Evolutionary conservation across 768 basidiomycete genomes (phyloP), one percentile per base, ranked within the genome.

Genomic region (Rhodotorula taiwanensis): DNA sequence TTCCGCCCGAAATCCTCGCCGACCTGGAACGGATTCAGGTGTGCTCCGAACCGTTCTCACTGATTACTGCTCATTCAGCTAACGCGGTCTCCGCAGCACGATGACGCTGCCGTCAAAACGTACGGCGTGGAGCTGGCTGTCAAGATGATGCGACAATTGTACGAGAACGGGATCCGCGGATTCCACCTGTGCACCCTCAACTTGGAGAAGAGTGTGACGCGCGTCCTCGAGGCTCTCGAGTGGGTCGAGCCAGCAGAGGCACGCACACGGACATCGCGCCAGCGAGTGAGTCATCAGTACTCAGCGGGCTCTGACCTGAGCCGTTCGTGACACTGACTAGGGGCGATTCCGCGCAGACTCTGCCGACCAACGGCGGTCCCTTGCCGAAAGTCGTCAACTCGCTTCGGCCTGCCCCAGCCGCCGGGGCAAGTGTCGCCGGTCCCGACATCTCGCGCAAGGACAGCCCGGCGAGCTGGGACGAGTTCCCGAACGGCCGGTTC

Each of bases 401-500:
- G 13, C 45, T 69, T 5, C 60, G 67, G 21, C 47, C 44, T 1
- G 33, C 56, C 2, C 27, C 52, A 4, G 47, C 23, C 4, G 3
- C 51, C 25, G 50, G 51, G 18, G 23, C 13, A 28, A 57, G 33
- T 15, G 61, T 64, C 48, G 55, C 61, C 3, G 57, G 60, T 7
- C 52, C 60, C 20, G 63, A 69, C 11, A 54, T 62, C 5, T 42
- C 55, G 33, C 48, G 69, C 31, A 63, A 70, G 48, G 69, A 70
- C 52, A 62, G 59, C 44, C 65, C 65, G 25, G 60, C 65, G 36
- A 63, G 59, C 45, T 73, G 69, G 70, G 73, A 74, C 56, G 94
- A 98, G 75, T 98, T 95, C 76, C 95, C 95, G 53, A 99, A 99
- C 75, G 95, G 95, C 58, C 89, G 95, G 70, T 99, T 94, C 74